Evolutionary conservation across 306 rosid genomes (phyloP).

Genomic region (Oemleria cerasiformis): DNA sequence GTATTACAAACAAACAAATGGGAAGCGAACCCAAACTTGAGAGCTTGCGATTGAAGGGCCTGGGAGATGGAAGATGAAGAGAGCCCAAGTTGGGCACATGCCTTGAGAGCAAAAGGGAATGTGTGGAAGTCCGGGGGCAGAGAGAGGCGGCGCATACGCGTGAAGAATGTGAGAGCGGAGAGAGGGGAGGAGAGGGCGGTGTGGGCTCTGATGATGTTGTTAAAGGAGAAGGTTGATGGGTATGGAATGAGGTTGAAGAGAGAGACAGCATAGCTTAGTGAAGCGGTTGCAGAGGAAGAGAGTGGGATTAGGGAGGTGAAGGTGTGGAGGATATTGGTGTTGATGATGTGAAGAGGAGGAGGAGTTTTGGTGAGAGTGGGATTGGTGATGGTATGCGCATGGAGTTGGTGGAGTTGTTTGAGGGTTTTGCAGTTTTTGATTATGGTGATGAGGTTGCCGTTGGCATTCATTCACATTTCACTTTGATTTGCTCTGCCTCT

Average conservation of each 20-base stretch:
- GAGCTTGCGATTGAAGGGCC: conserved; percentile 53
- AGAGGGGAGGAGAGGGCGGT: conserved; percentile 51
- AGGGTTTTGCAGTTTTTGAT: conserved; percentile 48
- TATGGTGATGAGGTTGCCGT: neutral
- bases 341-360: conserved; percentile 17
- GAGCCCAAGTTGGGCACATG: conserved; percentile 35
- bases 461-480: conserved; percentile 11
- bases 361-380: neutral
- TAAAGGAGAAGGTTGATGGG: conserved; percentile 64
- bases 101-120: conserved; percentile 62
- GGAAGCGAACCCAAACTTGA: conserved; percentile 44
- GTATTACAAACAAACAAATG: conserved; percentile 49
- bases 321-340: conserved; percentile 38
- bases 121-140: conserved; percentile 70
- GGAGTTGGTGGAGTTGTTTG: conserved; percentile 51
- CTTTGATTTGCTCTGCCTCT: too few relatives aligned
- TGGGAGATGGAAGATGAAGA: conserved; percentile 26
- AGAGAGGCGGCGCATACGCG: conserved; percentile 46
- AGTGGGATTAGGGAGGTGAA: conserved; percentile 33
- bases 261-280: conserved; percentile 41
- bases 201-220: conserved; percentile 66
- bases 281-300: neutral
- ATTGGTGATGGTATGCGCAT: conserved; percentile 41
- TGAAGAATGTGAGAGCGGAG: conserved; percentile 47
- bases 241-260: conserved; percentile 50